phyloP scores from a whole-genome alignment of 2,329 filamentous ascomycete species.

The Ascochyta lentis region DNA sequence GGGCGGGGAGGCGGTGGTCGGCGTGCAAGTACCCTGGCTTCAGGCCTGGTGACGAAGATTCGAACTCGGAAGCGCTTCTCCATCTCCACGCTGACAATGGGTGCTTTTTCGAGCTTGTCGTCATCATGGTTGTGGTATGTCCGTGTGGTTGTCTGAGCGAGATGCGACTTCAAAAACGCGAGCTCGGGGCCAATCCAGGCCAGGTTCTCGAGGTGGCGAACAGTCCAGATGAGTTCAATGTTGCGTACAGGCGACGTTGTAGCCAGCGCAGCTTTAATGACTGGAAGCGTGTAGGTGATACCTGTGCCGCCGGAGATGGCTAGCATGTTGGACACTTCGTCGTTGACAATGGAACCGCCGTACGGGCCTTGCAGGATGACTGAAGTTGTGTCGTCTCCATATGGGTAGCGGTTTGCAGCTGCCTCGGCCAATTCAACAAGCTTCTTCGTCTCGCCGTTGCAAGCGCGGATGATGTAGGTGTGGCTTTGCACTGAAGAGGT shows the following conservation, averaged over 20 bases:
- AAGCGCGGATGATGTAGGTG: constrained; percentile 39
- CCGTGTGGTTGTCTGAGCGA: constrained; percentile 1
- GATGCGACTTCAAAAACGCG: constrained; percentile 20
- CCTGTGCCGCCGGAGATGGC: constrained; percentile 41
- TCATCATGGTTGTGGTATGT: not conserved
- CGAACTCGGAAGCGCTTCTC: constrained; percentile 22
- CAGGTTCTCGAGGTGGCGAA: constrained; percentile 32
- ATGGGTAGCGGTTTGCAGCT: constrained; percentile 10
- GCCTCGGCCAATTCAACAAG: constrained; percentile 30
- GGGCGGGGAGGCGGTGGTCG: not conserved
- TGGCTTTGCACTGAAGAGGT: constrained; percentile 21
- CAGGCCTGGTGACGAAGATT: constrained; percentile 25
- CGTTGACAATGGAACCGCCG: constrained; percentile 23
- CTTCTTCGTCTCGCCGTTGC: constrained; percentile 37
- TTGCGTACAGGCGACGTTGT: constrained; percentile 10
- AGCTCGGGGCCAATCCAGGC: constrained; percentile 32
- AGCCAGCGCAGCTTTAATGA: constrained; percentile 24
- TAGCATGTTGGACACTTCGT: constrained; percentile 30
- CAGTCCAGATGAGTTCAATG: constrained; percentile 34
- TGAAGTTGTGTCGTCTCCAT: constrained; percentile 9
- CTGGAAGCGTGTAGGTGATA: constrained; percentile 37
- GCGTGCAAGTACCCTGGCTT: not conserved
- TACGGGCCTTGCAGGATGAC: constrained; percentile 39
- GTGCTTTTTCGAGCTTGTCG: not conserved
- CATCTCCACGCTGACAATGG: not conserved